Percentiles rank a stretch among this genome's conserved stretches.
phyloP scores from a whole-genome alignment of 1,139 yeast species.

The Saccharomyces uvarum region DNA sequence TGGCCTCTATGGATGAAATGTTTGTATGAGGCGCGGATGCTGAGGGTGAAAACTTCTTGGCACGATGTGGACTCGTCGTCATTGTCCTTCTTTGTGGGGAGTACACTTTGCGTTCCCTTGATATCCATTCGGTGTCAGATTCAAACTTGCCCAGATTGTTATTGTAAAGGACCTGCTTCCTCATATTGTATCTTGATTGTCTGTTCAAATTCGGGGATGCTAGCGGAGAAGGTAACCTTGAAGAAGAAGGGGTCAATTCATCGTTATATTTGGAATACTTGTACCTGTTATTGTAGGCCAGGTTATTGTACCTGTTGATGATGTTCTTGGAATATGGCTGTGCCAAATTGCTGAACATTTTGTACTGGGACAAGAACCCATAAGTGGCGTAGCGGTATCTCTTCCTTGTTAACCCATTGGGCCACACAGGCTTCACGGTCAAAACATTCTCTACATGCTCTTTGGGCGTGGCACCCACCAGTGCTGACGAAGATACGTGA shows the following conservation, averaged over 20 bases:
- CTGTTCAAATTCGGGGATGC: conserved; percentile 1
- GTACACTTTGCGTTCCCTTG: not conserved
- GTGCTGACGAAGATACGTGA: not conserved
- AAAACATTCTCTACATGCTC: not conserved
- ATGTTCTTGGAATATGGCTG: not conserved
- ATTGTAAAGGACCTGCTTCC: not conserved
- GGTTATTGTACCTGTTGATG: not conserved
- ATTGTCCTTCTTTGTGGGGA: conserved; percentile 3
- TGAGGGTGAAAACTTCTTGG: conserved; percentile 6
- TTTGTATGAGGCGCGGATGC: conserved; percentile 4
- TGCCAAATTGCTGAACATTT: conserved; percentile 2
- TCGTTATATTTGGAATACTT: not conserved
- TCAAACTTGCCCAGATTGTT: not conserved
- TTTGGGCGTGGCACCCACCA: not conserved
- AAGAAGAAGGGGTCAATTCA: not conserved
- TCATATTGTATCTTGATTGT: conserved; percentile 3
- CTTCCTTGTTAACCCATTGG: conserved; percentile 2
- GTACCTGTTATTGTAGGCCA: not conserved
- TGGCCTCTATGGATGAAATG: conserved; percentile 4
- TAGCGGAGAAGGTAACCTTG: not conserved
- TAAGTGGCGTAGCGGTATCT: conserved; percentile 6
- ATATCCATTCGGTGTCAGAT: not conserved
- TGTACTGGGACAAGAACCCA: conserved; percentile 9
- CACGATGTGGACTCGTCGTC: conserved; percentile 7
- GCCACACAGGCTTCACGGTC: conserved; percentile 8